Conservation (phyloP, 192 early-diverging fungal species). For the Oehlia diaphana region DNA sequence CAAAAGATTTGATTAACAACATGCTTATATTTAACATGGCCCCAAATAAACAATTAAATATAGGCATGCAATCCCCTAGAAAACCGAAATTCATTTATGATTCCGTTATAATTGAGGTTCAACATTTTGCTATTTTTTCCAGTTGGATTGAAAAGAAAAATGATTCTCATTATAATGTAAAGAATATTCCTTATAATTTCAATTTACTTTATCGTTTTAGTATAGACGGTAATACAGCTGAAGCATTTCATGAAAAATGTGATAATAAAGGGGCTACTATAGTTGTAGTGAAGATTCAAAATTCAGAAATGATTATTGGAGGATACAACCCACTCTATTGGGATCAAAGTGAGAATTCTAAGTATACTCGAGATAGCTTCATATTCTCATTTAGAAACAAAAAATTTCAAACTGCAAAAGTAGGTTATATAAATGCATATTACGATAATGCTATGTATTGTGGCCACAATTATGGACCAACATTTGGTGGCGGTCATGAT, state of each 20-base stretch:
- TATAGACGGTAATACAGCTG: neutral
- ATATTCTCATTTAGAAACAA: neutral
- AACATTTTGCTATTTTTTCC: neutral
- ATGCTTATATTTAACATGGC: neutral
- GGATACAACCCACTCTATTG: neutral
- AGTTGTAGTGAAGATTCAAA: neutral
- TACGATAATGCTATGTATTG: neutral
- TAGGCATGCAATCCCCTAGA: neutral
- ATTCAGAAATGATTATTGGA: neutral
- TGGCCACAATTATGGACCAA: neutral
- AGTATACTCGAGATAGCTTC: neutral
- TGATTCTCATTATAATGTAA: neutral
- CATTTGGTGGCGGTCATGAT: neutral
- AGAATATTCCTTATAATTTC: neutral
- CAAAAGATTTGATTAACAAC: neutral
- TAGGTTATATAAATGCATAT: neutral
- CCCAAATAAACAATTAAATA: neutral
- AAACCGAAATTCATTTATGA: no score
- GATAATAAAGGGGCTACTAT: neutral
- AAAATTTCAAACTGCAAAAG: neutral
- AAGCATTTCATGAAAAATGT: neutral
- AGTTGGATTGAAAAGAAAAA: slow-evolving; percentile 7
- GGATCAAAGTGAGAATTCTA: neutral
- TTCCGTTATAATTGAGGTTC: neutral
- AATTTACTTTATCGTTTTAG: slow-evolving; percentile 8